A percentile compares a stretch with the other conserved stretches of the same genome.
Evolutionary conservation across 108 stramenopile species (phyloP).

Genomic region (Skeletonema potamos): DNA sequence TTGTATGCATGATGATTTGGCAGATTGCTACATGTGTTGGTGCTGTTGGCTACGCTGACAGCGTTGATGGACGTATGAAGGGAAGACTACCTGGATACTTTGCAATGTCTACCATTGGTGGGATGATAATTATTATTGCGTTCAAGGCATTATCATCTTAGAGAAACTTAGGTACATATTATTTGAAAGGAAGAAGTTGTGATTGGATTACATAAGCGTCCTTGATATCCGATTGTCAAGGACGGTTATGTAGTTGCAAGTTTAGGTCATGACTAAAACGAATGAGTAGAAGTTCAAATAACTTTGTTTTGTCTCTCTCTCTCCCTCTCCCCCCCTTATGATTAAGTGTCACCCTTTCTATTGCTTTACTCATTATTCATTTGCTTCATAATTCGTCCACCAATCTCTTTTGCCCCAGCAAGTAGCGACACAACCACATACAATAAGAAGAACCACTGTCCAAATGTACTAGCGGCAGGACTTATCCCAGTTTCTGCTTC

Average conservation of each 20-base stretch:
- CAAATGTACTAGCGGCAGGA: conserved; percentile 15
- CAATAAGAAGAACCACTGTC: conserved; percentile 40
- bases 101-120: not conserved
- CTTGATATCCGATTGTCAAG: too few relatives aligned
- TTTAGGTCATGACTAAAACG: too few relatives aligned
- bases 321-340: too few relatives aligned
- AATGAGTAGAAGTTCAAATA: too few relatives aligned
- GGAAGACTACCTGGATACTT: not conserved
- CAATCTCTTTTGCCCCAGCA: conserved; percentile 38
- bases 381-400: conserved; percentile 17
- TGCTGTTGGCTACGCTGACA: not conserved
- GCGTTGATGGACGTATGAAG: not conserved
- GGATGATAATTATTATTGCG: not conserved
- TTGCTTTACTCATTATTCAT: conserved; percentile 1
- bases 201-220: too few relatives aligned
- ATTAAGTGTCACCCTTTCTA: too few relatives aligned
- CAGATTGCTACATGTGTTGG: not conserved
- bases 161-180: not conserved
- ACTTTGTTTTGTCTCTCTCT: not conserved
- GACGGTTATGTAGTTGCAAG: too few relatives aligned
- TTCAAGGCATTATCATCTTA: not conserved
- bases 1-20: not conserved
- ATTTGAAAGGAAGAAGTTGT: too few relatives aligned
- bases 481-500: conserved; percentile 16
- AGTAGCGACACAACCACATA: conserved; percentile 37